A percentile compares a stretch with the other conserved stretches of the same genome.
These are phyloP conservation scores for Fraxinus americana DNA, from an alignment of 257 asterid species.

Conservation along the genomic window DNA sequence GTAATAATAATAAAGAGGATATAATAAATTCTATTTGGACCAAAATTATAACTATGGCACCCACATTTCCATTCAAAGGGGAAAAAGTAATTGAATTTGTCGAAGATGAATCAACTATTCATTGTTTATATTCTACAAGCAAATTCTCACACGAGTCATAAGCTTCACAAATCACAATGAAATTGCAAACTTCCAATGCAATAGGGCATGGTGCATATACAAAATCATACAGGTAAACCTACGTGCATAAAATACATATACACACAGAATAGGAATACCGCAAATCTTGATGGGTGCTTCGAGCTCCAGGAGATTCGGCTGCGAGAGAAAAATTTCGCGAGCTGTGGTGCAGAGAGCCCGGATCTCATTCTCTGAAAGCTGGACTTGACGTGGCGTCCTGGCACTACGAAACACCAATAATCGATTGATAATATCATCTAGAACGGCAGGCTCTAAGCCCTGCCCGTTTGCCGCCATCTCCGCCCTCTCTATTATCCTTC, in stretches of 20 bases:
- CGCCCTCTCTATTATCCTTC: constrained; percentile 5
- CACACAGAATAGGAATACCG: constrained; percentile 41
- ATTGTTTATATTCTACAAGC: too few relatives aligned
- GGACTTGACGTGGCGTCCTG: constrained; percentile 81
- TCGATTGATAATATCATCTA: constrained; percentile 83
- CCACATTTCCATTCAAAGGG: too few relatives aligned
- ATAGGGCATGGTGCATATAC: background rate
- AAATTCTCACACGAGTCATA: too few relatives aligned
- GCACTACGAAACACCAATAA: constrained; percentile 75
- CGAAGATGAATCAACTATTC: too few relatives aligned
- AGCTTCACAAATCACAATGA: background rate
- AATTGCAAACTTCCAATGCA: background rate
- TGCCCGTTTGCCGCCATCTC: constrained; percentile 73
- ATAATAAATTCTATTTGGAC: too few relatives aligned
- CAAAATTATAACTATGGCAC: too few relatives aligned
- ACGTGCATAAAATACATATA: background rate
- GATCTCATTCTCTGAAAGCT: constrained; percentile 91
- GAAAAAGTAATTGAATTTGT: too few relatives aligned
- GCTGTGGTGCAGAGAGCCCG: constrained; percentile 77
- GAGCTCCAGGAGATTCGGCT: constrained; percentile 93
- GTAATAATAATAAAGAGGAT: too few relatives aligned
- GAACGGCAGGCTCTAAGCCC: constrained; percentile 69
- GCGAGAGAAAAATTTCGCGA: constrained; percentile 82
- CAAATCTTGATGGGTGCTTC: constrained; percentile 99
- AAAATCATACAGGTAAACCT: background rate